Evolutionary conservation across 805 yeast genomes (phyloP), one percentile per base, ranked within the genome.

Genomic region (Candida vartiovaarae): DNA sequence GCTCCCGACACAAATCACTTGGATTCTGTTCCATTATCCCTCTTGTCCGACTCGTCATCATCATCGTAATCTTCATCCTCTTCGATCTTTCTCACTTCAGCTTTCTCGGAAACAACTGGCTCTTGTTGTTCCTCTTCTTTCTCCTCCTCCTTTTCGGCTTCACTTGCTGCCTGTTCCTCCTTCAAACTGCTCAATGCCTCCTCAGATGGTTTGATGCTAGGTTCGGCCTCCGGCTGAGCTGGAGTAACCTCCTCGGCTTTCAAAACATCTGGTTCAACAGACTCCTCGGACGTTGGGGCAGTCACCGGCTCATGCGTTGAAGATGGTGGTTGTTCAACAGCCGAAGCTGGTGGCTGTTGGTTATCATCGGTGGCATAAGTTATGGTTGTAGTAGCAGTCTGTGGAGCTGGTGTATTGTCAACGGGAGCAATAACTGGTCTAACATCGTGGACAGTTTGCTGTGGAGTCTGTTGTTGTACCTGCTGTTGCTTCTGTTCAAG

Each of bases 41-140:
- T 47, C 8, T 43, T 34, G n/a, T 40, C 40, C 20, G 23, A 24
- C 28, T 48, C 52, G 43, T 60, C 73, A 28, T 66, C 69, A 49
- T 65, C 65, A 31, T 69, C 66, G 40, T 63, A 52, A 45, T 60
- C 62, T 29, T 67, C 67, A 43, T 67, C 70, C 50, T 68, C 72
- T 46, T 65, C 64, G 32, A 67, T 49, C 36, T 60, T 61, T 57
- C 68, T 68, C 37, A 65, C 65, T 24, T 65, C 68, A 9, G 63
- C 54, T 28, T 67, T 63, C 39, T 64, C 60, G 8, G 57, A 55
- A n/a, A 46, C 48, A 27, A 34, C 11, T 32, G 42, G 46, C 31
- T 44, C 43, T 10, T 43, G 45, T 3, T 45, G 42, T 26, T 51
- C 71, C 5, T 45, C 46, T 25, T 52, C 70, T 49, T 72, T 74